Evolutionary conservation across 345 rosid genomes (phyloP), one percentile per base, ranked within the genome.

Genomic region (Syzygium jambos): DNA sequence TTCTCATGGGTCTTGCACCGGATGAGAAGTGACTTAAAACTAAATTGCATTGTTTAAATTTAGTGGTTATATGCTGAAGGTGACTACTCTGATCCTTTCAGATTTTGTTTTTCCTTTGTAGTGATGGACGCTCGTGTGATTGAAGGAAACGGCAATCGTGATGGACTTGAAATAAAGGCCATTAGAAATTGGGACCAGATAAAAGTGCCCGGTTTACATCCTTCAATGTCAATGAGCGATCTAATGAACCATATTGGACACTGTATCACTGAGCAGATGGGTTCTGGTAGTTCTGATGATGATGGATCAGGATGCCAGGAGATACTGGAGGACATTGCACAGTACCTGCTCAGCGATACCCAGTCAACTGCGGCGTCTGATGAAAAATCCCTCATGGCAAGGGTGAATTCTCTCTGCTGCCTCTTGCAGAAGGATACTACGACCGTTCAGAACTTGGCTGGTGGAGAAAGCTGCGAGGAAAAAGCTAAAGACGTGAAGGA

Each of bases 351-450:
- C 34, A 95, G 95, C 85, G 98, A 98, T 87, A 92, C 93, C 87
- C 99, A 96, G 86, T 89, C 91, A 41, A 90, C 96, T 77, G 65
- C 95, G 78, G 87, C 95, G 17, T 94, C 98, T 65, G 99, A 98
- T 87, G 99, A 98, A 93, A 95, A 96, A 89, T 94, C 93, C 89
- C 97, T 98, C 54, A 98, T 98, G 98, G 94, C 99, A 63, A 94
- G 99, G 92, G 99, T 98, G 89, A 95, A 98, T 90, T 98, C 99
- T 87, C 95, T 98, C 38, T 96, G 93, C 88, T 96, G 98, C 93
- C 99, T 98, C 85, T 86, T 98, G 93, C 98, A 96, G 92, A 96
- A 96, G 89, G 99, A 98, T 56, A 88, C 93, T 10, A 59, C 88
- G 19, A 38, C 94, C 7, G 88, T 87, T 57, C 92, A 93, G 88